A percentile compares a stretch with the other conserved stretches of the same genome.
These are phyloP conservation scores for Candida coleopterorum DNA, from an alignment of 805 yeast species.

Conservation along the genomic window DNA sequence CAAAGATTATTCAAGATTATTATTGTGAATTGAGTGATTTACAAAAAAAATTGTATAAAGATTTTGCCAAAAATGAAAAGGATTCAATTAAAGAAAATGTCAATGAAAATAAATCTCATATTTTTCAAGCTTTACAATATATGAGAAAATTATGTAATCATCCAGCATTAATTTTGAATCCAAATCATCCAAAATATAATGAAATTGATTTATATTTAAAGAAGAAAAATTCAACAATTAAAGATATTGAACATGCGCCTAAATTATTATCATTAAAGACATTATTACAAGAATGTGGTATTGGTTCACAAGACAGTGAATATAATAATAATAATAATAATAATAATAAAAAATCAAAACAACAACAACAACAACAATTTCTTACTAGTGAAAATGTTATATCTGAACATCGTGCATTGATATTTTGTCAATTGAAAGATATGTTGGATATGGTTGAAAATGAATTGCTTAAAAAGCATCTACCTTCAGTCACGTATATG, in stretches of 20 bases:
- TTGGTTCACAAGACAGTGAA: conserved; percentile 49
- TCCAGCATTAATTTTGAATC: conserved; percentile 83
- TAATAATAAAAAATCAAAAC: conserved; percentile 25
- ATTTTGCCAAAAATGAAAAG: conserved; percentile 85
- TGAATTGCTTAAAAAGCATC: conserved; percentile 71
- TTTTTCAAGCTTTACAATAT: conserved; percentile 95
- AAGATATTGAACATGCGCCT: conserved; percentile 84
- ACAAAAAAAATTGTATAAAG: conserved; percentile 82
- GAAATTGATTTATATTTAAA: conserved; percentile 62
- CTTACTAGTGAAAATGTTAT: conserved; percentile 60
- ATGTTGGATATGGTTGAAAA: conserved; percentile 96
- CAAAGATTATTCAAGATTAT: conserved; percentile 96
- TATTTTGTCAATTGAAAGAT: conserved; percentile 94
- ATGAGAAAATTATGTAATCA: conserved; percentile 97
- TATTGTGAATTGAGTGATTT: conserved; percentile 92
- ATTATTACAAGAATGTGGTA: conserved; percentile 87
- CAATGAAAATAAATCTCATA: conserved; percentile 71
- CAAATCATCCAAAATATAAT: conserved; percentile 74
- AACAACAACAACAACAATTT: conserved; percentile 29
- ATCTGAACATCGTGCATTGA: conserved; percentile 90
- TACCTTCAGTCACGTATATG: conserved; percentile 93
- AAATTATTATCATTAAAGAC: conserved; percentile 79
- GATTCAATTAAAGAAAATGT: conserved; percentile 63
- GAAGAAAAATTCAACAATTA: conserved; percentile 53
- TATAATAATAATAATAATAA: too few relatives aligned